These are phyloP conservation scores for Akanthomyces muscarius DNA, from an alignment of 2,329 filamentous ascomycete species.

Conservation along the genomic window DNA sequence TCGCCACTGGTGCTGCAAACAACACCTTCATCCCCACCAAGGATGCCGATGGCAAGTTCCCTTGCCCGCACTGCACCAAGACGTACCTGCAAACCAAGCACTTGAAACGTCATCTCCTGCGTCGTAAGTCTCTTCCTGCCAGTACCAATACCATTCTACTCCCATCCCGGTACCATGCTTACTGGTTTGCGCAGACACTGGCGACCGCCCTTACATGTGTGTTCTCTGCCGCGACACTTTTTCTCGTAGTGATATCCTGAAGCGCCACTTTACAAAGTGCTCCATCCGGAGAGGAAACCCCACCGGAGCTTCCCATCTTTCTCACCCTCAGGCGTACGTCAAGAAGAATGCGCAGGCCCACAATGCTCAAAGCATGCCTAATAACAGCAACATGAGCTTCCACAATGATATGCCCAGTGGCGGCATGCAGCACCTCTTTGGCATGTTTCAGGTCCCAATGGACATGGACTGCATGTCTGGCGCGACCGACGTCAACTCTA, in stretches of 20 bases:
- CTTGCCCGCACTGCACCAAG: conserved; percentile 96
- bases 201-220: conserved; percentile 97
- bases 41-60: conserved; percentile 96
- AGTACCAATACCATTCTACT: conserved; percentile 24
- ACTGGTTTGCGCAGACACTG: conserved; percentile 64
- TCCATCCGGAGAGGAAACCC: conserved; percentile 94
- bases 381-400: conserved; percentile 54
- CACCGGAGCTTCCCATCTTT: conserved; percentile 89
- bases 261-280: conserved; percentile 99
- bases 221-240: conserved; percentile 97
- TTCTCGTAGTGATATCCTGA: conserved; percentile 94
- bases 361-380: conserved; percentile 50
- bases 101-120: conserved; percentile 88
- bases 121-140: conserved; percentile 69
- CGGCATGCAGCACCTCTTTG: conserved; percentile 54
- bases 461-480: conserved; percentile 56
- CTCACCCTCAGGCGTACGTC: conserved; percentile 84
- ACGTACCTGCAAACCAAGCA: conserved; percentile 97
- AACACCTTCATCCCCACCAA: conserved; percentile 87
- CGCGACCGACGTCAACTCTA: conserved; percentile 60
- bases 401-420: conserved; percentile 57
- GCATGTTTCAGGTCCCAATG: conserved; percentile 53
- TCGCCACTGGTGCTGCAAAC: conserved; percentile 67
- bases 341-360: conserved; percentile 67
- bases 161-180: background rate